Conservation (phyloP, 495 filamentous ascomycete species). For the Aspergillus wentii region DNA sequence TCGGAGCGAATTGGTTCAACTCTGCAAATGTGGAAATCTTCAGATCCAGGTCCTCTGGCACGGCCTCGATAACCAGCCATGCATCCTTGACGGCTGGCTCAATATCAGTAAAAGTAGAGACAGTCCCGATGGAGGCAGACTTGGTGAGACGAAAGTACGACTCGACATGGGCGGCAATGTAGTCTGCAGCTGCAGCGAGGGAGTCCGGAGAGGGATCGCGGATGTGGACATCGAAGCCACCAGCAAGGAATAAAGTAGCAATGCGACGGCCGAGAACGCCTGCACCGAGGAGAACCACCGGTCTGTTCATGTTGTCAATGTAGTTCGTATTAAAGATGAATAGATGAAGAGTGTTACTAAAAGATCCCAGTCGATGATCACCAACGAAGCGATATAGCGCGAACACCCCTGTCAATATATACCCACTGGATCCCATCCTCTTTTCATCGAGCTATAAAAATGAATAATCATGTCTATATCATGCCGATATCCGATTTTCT, state of each 20-base stretch:
- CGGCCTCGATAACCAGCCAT: constrained; percentile 47
- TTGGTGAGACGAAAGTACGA: constrained; percentile 16
- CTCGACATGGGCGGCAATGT: constrained; percentile 29
- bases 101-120: constrained; percentile 19
- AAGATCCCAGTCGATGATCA: too few relatives aligned
- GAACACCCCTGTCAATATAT: too few relatives aligned
- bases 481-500: not conserved
- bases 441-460: too few relatives aligned
- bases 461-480: not conserved
- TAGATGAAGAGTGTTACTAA: too few relatives aligned
- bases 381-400: too few relatives aligned
- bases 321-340: too few relatives aligned
- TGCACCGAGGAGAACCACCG: constrained; percentile 39
- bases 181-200: constrained; percentile 21
- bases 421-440: too few relatives aligned
- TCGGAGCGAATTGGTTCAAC: constrained; percentile 33
- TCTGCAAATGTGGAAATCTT: constrained; percentile 42
- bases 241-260: constrained; percentile 30
- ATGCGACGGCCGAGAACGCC: constrained; percentile 47
- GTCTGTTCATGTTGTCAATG: too few relatives aligned
- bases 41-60: constrained; percentile 45
- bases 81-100: constrained; percentile 17
- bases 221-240: constrained; percentile 41
- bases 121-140: constrained; percentile 5
- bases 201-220: constrained; percentile 26